phyloP scores from a whole-genome alignment of 352 stramenopile genomes.

The Globisporangium orthogonon region DNA sequence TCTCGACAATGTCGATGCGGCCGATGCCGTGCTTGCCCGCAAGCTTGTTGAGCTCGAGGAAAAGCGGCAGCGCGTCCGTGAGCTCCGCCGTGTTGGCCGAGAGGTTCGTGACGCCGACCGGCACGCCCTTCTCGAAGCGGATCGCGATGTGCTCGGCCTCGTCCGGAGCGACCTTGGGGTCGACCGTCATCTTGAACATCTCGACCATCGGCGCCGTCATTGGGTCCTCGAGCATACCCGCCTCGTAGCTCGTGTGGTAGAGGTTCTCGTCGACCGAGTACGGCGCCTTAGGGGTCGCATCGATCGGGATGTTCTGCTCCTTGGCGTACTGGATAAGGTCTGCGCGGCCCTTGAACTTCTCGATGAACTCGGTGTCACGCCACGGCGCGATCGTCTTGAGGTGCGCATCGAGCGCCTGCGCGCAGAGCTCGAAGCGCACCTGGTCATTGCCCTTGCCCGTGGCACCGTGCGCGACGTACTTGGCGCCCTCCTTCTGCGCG shows the following conservation, averaged over 20 bases:
- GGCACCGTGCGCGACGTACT: conserved; percentile 95
- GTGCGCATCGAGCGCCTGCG: conserved; percentile 92
- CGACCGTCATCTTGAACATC: conserved; percentile 99
- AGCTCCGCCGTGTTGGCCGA: conserved; percentile 73
- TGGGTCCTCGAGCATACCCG: conserved; percentile 93
- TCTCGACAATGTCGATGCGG: conserved; percentile 99
- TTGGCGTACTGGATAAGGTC: conserved; percentile 96
- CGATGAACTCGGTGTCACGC: conserved; percentile 97
- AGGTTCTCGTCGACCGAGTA: conserved; percentile 99
- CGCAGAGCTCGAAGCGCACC: conserved; percentile 98
- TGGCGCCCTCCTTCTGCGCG: conserved; percentile 84
- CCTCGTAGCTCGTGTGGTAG: conserved; percentile 98
- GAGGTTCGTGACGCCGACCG: conserved; percentile 91
- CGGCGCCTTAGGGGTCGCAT: conserved; percentile 95
- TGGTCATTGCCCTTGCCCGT: conserved; percentile 99
- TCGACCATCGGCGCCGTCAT: conserved; percentile 89
- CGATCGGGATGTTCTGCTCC: conserved; percentile 96
- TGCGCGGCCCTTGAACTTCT: conserved; percentile 96
- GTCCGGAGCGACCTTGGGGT: conserved; percentile 93
- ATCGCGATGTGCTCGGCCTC: conserved; percentile 88
- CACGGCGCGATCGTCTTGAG: conserved; percentile 97
- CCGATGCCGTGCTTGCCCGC: conserved; percentile 95
- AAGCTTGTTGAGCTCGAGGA: conserved; percentile 96
- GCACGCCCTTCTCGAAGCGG: conserved; percentile 94
- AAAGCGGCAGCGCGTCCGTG: conserved; percentile 93